Base-by-base conservation (phyloP, 495 filamentous ascomycete genomes). In the Barbatosphaeria neglecta region DNA sequence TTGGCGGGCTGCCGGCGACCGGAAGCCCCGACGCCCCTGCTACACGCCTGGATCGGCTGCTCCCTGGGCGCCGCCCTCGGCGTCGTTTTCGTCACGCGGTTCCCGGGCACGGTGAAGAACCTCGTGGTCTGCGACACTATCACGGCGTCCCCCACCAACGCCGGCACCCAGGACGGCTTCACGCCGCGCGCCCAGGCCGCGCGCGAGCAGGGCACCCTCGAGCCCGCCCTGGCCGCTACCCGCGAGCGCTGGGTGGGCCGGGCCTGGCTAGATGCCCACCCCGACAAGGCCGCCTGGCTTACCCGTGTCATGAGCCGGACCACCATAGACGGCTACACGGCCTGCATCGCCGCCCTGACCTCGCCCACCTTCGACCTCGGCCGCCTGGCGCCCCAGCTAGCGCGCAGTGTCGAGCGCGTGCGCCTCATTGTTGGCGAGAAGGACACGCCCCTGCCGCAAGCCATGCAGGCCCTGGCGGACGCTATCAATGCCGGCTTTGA, bases 1-100 rank as follows among this genome's bases (percentile, higher is more conserved):
- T 47, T 47, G 15, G 22, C 37, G 1, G 41, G 41, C 47, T 22
- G 27, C 9, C 47, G 45, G 22, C 20, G 31, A 11, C 44, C 49
- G 1, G 45, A 42, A 22, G 17, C 33, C 10, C 20, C 41, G 16
- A 41, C 37, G 9, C 45, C 41, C 19, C 41, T 24, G 11, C 25
- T 66, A n/a, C 46, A 58, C 44, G 57, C 50, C 23, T 66, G 63
- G 63, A 52, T 64, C 3, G 61, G 61, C 16, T 55, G 62, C 16
- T 62, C 55, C 31, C 57, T 64, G 53, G 63, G 63, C 22, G 63
- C 56, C n/a, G 54, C 55, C 8, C 58, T 50, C 17, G 59, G 54
- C 31, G 47, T 61, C 18, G 48, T 53, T 23, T 64, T 64, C 37
- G 52, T 49, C 10, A 49, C 50, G 16, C 53, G 44, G 22, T 57